phyloP scores from a whole-genome alignment of 1,139 yeast species.

The Suhomyces choctaworum region DNA sequence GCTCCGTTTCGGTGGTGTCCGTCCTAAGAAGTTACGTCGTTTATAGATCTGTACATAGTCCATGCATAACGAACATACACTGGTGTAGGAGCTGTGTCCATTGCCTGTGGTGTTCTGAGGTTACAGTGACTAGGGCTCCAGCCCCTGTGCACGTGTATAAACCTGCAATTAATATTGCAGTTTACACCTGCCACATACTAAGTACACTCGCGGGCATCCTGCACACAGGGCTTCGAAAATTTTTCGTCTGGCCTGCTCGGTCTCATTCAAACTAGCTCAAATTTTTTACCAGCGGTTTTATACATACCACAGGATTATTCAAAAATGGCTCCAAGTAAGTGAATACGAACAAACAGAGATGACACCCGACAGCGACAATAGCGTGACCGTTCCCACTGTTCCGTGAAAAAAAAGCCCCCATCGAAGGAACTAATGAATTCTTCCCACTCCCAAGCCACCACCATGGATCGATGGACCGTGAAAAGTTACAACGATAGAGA shows the following conservation, averaged over 20 bases:
- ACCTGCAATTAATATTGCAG: conserved; percentile 1
- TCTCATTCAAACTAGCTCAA: conserved; percentile 10
- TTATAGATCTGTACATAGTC: conserved; percentile 27
- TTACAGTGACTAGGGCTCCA: conserved; percentile 6
- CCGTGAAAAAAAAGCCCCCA: too few species aligned
- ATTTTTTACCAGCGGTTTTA: conserved; percentile 12
- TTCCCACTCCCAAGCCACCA: too few species aligned
- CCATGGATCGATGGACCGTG: too few species aligned
- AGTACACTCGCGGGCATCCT: conserved; percentile 5
- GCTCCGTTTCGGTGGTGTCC: conserved; percentile 89
- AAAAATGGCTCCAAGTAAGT: conserved; percentile 34
- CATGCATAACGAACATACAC: neutral
- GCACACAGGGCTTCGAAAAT: conserved; percentile 13
- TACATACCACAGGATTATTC: conserved; percentile 16
- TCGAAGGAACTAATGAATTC: too few species aligned
- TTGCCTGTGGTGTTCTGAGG: neutral
- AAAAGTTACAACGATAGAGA: too few species aligned
- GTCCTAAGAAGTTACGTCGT: conserved; percentile 83
- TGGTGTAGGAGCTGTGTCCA: neutral
- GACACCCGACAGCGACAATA: neutral
- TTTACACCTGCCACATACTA: neutral
- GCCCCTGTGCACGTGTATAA: conserved; percentile 6
- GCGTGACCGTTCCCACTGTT: too few species aligned
- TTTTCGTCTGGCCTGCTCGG: conserved; percentile 13
- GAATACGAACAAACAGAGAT: conserved; percentile 1